Conservation (phyloP, 2,329 filamentous ascomycete genomes). For the Ophiostoma novo-ulmi region DNA sequence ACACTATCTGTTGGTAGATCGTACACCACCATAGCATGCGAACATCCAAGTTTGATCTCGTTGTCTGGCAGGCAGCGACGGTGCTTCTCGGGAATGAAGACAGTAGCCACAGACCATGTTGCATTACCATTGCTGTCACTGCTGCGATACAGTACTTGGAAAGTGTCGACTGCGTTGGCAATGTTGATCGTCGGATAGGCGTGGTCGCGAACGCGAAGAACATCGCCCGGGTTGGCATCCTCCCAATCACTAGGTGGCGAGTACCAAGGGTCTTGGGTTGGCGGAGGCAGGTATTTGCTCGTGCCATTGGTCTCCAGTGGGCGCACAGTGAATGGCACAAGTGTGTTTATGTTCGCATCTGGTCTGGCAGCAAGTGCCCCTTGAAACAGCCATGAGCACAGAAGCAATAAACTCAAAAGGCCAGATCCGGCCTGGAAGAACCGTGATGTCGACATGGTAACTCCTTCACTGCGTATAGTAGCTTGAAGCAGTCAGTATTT, state of each 20-base stretch:
- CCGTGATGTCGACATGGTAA: background rate
- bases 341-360: background rate
- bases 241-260: background rate
- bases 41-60: background rate
- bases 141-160: constrained; percentile 2
- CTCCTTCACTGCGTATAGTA: background rate
- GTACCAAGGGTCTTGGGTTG: background rate
- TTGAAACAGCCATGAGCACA: background rate
- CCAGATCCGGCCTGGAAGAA: background rate
- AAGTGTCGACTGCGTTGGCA: background rate
- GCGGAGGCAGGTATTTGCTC: background rate
- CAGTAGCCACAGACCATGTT: background rate
- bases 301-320: background rate
- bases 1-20: constrained; percentile 39
- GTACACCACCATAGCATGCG: constrained; percentile 28
- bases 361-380: background rate
- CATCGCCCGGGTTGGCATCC: constrained; percentile 1
- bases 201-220: background rate
- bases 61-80: background rate
- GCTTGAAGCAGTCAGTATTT: constrained; percentile 1
- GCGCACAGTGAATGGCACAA: background rate
- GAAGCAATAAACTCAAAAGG: background rate
- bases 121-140: background rate
- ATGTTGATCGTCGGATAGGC: background rate
- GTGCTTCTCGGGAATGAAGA: background rate